Conservation (phyloP, 805 yeast species). For the Candida mattraensis region DNA sequence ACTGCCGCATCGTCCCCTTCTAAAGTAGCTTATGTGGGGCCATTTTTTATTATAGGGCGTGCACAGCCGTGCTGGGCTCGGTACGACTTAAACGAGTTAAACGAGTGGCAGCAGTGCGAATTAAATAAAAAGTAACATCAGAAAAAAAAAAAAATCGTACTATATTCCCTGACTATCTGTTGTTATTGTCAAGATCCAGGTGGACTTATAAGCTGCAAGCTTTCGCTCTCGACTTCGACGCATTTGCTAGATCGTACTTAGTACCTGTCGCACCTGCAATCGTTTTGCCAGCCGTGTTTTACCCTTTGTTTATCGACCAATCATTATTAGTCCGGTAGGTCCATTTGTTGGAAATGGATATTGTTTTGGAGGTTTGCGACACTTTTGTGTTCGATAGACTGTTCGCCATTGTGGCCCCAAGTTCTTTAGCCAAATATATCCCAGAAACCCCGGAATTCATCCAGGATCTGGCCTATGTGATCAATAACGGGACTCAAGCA, state of each 20-base stretch:
- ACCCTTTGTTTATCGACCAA: slow-evolving; percentile 1
- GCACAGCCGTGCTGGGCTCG: too few species aligned
- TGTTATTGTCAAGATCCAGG: too few species aligned
- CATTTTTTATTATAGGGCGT: too few species aligned
- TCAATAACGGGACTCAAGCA: slow-evolving; percentile 28
- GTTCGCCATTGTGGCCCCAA: slow-evolving; percentile 71
- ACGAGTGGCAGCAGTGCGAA: slow-evolving; percentile 20
- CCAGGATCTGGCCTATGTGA: slow-evolving; percentile 19
- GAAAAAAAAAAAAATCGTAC: slow-evolving; percentile 17
- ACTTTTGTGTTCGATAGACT: slow-evolving; percentile 69
- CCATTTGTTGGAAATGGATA: slow-evolving; percentile 63
- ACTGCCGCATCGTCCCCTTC: too few species aligned
- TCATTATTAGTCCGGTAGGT: slow-evolving; percentile 12
- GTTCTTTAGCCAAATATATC: slow-evolving; percentile 39
- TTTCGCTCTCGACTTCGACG: not conserved
- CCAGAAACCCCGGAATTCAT: slow-evolving; percentile 31
- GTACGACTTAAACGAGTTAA: slow-evolving; percentile 21
- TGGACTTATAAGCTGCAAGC: too few species aligned
- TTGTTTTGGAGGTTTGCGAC: slow-evolving; percentile 81
- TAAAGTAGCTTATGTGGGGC: not conserved
- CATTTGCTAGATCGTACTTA: too few species aligned
- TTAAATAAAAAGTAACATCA: slow-evolving; percentile 8
- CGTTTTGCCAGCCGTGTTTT: not conserved
- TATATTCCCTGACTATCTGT: slow-evolving; percentile 3
- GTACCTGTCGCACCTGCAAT: slow-evolving; percentile 1